Evolutionary conservation across 768 basidiomycete genomes (phyloP), one percentile per base, ranked within the genome.

Genomic region (Tephrocybe sp.): DNA sequence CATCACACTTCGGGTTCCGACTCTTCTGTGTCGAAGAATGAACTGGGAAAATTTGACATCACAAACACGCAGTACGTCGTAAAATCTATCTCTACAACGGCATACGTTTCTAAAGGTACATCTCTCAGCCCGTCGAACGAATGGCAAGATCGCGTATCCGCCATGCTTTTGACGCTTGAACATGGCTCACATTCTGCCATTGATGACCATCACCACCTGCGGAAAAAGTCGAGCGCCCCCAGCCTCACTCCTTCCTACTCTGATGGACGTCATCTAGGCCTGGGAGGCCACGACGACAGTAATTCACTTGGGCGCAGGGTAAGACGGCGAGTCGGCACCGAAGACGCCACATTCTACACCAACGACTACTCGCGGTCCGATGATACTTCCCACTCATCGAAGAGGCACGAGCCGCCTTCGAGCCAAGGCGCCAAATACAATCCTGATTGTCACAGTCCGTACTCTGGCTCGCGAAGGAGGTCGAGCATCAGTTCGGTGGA

Each of bases 91-190:
- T 28, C 10, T 3, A 9, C 26, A 23, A 34, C 38, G n/a, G 43
- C 32, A 41, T n/a, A n/a, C n/a, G n/a, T 52, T 52, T 30, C 37
- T 54, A n/a, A 17, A 39, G 7, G 51, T 17, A n/a, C 7, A 39
- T 39, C 8, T 20, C n/a, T 12, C 52, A 90, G 88, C 57, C 88
- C 89, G 15, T 86, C 88, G 20, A 85, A 84, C 56, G 88, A 92
- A 67, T 92, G 90, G 90, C 90, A 92, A 66, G 88, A 89, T 59
- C 73, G 74, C 39, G 84, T 92, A 3, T 68, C 70, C 3, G 58
- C 67, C 21, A 75, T 75, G 69, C 68, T 76, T 33, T 30, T 23
- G 24, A 23, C 51, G 39, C 25, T 53, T 25, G 48, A 50, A 15
- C 28, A 28, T 14, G 39, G 24, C 21, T 17, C 26, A 6, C 40